Evolutionary conservation across 345 rosid species (phyloP), one percentile per base, ranked within the genome.

Genomic region (Hypericum androsaemum): DNA sequence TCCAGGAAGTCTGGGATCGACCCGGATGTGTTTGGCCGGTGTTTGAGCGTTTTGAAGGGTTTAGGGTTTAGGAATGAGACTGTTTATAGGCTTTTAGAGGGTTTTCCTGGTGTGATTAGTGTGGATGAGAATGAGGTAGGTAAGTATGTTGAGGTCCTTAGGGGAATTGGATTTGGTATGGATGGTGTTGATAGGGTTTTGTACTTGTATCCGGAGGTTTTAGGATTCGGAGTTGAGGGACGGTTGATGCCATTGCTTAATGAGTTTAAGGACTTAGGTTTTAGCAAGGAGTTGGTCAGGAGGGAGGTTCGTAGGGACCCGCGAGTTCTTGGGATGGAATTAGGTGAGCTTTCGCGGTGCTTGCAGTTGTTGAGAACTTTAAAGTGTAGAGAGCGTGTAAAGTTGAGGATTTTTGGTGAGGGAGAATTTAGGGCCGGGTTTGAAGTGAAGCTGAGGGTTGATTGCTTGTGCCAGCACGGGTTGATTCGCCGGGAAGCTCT

Each of bases 401-500:
- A 70, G 50, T 58, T 54, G 47, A 69, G 61, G 55, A 79, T 86
- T 61, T 66, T 86, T 15, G 48, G 64, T 0, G 64, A 66, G 1
- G 95, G 94, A 47, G 47, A 54, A 17, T 71, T 86, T 22, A 81
- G 77, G 65, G 94, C 94, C 60, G 97, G 82, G 12, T 73, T 79
- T 14, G 69, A 83, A 63, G 87, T 76, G 71, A 86, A 89, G 58
- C 70, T 71, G 6, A 79, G 88, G 64, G 71, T 86, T 57, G 94
- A 89, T 71, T 85, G 83, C 74, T 67, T 89, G 53, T 81, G 95
- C 73, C 65, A 66, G 68, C 64, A 73, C 28, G 89, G 95, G 61
- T 41, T 89, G 73, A 89, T 71, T 41, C 85, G 56, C 39, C 74
- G 92, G 63, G 95, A 85, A 9, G 95, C 95, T 7, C 77, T 85